Evolutionary conservation across 768 basidiomycete species (phyloP), one percentile per base, ranked within the genome.

Genomic region (Rhizopogon vulgaris): DNA sequence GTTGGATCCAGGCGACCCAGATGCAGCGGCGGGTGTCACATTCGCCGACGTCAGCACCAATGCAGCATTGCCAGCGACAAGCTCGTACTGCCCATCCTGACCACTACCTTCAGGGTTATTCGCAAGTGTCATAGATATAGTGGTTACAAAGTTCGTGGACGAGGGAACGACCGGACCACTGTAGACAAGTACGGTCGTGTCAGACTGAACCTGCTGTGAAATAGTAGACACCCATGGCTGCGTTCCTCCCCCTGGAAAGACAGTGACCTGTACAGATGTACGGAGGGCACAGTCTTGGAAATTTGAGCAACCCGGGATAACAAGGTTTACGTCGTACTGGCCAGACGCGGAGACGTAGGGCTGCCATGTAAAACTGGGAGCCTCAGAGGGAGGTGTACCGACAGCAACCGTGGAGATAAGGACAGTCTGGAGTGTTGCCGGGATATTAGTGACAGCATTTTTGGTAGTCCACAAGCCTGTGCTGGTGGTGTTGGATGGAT

Each of bases 281-380:
- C 96, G 84, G 24, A 73, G 67, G 14, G 68, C 74, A 63, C 96
- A 99, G 61, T 95, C 88, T 55, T 85, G 81, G 61, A 93, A 79
- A 52, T 82, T 70, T 3, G 73, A 71, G 69, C 96, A 99, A 11
- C 94, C 94, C 0, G 96, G 96, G 14, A 95, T 78, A 40, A 90
- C 76, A 38, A 98, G 63, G 68, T 85, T 88, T 56, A 98, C 75
- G 38, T 85, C 80, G 68, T 99, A 99, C 53, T 80, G 71, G 30
- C 94, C 96, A 3, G 88, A 78, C 9, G 90, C 86, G 0, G 90
- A 90, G n/a, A 98, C 85, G 60, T 91, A 93, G 0, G 94, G 94
- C 67, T 81, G 78, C 86, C 91, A 96, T 0, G 89, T 94, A 64
- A 95, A 81, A 34, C 78, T 83, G 12, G 96, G 90, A n/a, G 79